Evolutionary conservation across 805 yeast genomes (phyloP), one percentile per base, ranked within the genome.

Genomic region (Myxozyma melibiosi): DNA sequence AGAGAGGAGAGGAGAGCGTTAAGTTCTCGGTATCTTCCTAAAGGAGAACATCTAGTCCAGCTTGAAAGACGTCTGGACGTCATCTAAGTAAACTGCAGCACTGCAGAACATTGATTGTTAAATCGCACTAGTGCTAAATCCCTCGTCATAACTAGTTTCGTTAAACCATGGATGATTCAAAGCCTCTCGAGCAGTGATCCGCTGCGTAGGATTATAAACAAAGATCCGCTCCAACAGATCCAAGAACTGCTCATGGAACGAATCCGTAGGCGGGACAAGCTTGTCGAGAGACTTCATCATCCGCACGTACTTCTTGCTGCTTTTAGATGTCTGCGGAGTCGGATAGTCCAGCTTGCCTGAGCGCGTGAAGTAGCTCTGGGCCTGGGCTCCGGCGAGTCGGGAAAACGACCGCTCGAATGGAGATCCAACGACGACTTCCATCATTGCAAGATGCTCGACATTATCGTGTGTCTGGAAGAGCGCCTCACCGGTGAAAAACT

Each of bases 401-500:
- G 72, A 54, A 53, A 70, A 47, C 4, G 57, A 27, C 25, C 61
- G 53, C 35, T 67, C 68, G 48, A 76, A 77, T 16, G 71, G 76
- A 61, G 74, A 71, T 20, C 86, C 87, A 25, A 85, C 77, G 20
- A 91, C 81, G 63, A 83, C 84, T 71, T 94, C 92, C 87, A 94
- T 94, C 87, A 94, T 85, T 14, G 96, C 96, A 70, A 94, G 76
- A 73, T 94, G 99, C 71, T 92, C 98, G 49, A 85, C 75, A 70
- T 92, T 91, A 69, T 94, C 97, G 71, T 92, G 97, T 0, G 98
- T 94, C 64, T 89, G 90, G 73, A 92, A 94, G 24, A 94, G 74
- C 0, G 97, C 96, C 68, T 90, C 96, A 27, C 99, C 99, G 18
- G 95, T 89, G 37, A 88, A 84, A 48, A 94, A 74, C 73, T 94